These are phyloP conservation scores for Acer yangbiense DNA, from an alignment of 345 rosid species.

Conservation along the genomic window DNA sequence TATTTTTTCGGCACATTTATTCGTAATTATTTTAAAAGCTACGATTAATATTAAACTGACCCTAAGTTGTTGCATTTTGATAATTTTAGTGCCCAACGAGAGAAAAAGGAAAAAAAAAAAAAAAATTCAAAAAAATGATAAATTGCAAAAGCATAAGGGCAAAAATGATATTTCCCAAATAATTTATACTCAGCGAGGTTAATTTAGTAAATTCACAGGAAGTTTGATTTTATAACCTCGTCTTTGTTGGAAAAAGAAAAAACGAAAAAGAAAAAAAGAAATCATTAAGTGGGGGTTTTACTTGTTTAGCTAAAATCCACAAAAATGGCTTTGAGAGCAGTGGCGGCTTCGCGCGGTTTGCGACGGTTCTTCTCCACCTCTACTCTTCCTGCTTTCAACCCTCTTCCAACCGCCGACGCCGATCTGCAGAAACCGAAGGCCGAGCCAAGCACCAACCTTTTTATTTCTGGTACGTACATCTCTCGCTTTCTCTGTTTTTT, in stretches of 20 bases:
- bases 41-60: too few relatives aligned
- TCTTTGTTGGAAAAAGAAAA: background rate
- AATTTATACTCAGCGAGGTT: background rate
- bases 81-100: too few relatives aligned
- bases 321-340: constrained; percentile 40
- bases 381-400: constrained; percentile 38
- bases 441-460: constrained; percentile 77
- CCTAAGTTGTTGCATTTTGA: too few relatives aligned
- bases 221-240: background rate
- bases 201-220: background rate
- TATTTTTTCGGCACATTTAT: too few relatives aligned
- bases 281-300: background rate
- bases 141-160: too few relatives aligned
- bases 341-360: constrained; percentile 45
- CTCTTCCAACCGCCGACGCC: constrained; percentile 26
- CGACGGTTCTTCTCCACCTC: constrained; percentile 52
- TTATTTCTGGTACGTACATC: constrained; percentile 55
- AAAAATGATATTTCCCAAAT: too few relatives aligned
- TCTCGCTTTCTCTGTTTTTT: background rate
- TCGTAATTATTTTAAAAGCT: too few relatives aligned
- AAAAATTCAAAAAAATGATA: too few relatives aligned
- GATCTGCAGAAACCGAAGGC: constrained; percentile 47
- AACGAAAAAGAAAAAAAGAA: background rate
- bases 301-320: constrained; percentile 19
- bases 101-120: too few relatives aligned